These are phyloP conservation scores for Vitellaria paradoxa DNA, from an alignment of 179 eudicot genomes.

Conservation along the genomic window DNA sequence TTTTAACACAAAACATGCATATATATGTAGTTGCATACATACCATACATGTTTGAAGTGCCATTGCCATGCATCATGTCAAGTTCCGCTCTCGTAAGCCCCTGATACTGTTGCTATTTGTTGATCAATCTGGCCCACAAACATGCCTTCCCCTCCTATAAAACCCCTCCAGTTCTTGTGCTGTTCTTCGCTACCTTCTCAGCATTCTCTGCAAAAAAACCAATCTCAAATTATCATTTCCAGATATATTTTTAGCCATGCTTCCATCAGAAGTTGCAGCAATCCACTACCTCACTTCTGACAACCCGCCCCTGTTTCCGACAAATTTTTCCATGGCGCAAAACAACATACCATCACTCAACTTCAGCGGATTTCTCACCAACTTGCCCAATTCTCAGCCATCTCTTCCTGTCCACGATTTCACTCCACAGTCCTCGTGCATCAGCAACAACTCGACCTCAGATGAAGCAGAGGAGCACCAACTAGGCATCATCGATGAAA, in stretches of 20 bases:
- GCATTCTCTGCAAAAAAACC: background rate
- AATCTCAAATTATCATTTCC: background rate
- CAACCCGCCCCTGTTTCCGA: background rate
- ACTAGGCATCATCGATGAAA: conserved; percentile 55
- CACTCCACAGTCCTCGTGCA: conserved; percentile 39
- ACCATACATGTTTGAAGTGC: conserved; percentile 18
- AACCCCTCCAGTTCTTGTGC: conserved; percentile 4
- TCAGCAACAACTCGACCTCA: conserved; percentile 82
- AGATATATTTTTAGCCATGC: conserved; percentile 7
- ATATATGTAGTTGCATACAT: conserved; percentile 7
- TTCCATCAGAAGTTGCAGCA: conserved; percentile 13
- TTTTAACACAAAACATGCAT: conserved; percentile 20
- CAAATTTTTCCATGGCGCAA: conserved; percentile 27
- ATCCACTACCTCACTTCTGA: conserved; percentile 10
- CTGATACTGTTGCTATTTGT: conserved; percentile 12
- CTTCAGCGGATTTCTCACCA: conserved; percentile 40
- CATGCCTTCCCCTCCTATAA: conserved; percentile 11
- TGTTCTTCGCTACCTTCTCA: background rate
- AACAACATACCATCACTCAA: conserved; percentile 36
- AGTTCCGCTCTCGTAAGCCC: conserved; percentile 23
- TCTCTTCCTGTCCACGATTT: conserved; percentile 29
- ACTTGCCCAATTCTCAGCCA: conserved; percentile 27
- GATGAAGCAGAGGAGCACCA: conserved; percentile 80
- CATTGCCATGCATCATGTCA: conserved; percentile 15
- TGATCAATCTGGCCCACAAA: conserved; percentile 23